Evolutionary conservation across 805 yeast species (phyloP), one percentile per base, ranked within the genome.

Genomic region (Suhomyces emberorum): DNA sequence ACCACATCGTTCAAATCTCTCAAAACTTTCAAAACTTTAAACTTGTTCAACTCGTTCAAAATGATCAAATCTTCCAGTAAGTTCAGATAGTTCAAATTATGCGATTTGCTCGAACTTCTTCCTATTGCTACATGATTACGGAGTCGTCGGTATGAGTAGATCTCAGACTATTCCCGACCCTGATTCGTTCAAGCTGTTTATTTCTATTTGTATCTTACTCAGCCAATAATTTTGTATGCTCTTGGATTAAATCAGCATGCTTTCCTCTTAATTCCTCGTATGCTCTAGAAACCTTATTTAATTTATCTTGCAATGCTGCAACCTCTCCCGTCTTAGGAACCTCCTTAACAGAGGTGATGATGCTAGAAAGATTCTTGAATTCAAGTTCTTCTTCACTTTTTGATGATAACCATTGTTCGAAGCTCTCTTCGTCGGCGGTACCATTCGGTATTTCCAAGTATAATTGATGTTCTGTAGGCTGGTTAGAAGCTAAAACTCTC

Each of bases 171-270:
- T n/a, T n/a, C n/a, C n/a, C n/a, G n/a, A n/a, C n/a, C n/a, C n/a
- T n/a, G n/a, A n/a, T n/a, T 8, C 24, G 11, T 21, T 21, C 11
- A 9, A 8, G 8, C 22, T 19, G 15, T 19, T 4, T 39, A 16
- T 54, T 47, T 29, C 63, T 35, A n/a, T n/a, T n/a, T n/a, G n/a
- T 10, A 7, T 20, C 23, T 20, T 20, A 20, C 23, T 20, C 23
- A 10, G 9, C 10, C 12, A 23, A 23, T 32, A 70, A 52, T 34
- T 67, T 57, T 18, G 71, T 56, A 47, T 77, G 79, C 39, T 78
- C 78, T 15, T 61, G 56, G 43, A 68, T 70, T 45, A 81, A 61
- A 39, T 73, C 75, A 46, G 81, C 84, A 51, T 83, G 81, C 61
- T 76, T 72, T 18, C 62, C 59, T 54, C 80, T 72, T 43, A 83